Percentiles rank a stretch among this genome's conserved stretches.
Conservation (phyloP, 2,329 filamentous ascomycete species). For the Paecilomyces fulvus region DNA sequence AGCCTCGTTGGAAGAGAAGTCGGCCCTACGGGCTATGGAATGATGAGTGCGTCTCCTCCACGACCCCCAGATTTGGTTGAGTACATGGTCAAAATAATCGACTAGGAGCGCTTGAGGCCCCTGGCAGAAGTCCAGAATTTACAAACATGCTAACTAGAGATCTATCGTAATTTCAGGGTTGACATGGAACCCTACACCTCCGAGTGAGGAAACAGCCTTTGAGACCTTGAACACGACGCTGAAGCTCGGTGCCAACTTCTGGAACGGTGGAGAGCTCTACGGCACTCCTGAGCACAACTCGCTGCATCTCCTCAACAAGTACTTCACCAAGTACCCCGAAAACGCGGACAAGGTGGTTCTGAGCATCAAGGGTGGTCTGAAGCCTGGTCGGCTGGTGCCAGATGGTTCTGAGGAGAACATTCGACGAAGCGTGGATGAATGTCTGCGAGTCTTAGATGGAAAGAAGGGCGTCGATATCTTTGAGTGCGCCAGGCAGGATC, state of each 20-base stretch:
- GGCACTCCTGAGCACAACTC: constrained; percentile 51
- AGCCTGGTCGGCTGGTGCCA: constrained; percentile 27
- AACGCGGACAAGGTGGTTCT: constrained; percentile 55
- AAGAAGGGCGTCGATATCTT: constrained; percentile 55
- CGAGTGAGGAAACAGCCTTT: constrained; percentile 7
- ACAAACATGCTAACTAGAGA: not conserved
- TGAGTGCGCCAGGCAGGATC: constrained; percentile 50
- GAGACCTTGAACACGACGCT: constrained; percentile 2
- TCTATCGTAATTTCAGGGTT: constrained; percentile 4
- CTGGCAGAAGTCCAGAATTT: not conserved
- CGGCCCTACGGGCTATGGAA: constrained; percentile 11
- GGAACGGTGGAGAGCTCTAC: constrained; percentile 61
- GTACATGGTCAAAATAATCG: not conserved
- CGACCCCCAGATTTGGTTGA: not conserved
- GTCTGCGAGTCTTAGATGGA: constrained; percentile 45
- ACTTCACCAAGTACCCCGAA: constrained; percentile 56
- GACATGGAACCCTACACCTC: constrained; percentile 9
- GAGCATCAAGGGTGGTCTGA: constrained; percentile 52
- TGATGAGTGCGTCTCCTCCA: constrained; percentile 8
- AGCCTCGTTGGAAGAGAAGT: constrained; percentile 8
- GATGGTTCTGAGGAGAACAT: constrained; percentile 49
- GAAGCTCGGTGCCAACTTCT: constrained; percentile 39
- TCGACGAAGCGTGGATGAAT: constrained; percentile 51
- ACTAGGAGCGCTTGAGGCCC: not conserved
- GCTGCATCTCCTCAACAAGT: constrained; percentile 50